Percentiles rank a stretch among this genome's conserved stretches.
phyloP scores from a whole-genome alignment of 192 early-diverging fungal genomes.

The Chytriomyces hyalinus region DNA sequence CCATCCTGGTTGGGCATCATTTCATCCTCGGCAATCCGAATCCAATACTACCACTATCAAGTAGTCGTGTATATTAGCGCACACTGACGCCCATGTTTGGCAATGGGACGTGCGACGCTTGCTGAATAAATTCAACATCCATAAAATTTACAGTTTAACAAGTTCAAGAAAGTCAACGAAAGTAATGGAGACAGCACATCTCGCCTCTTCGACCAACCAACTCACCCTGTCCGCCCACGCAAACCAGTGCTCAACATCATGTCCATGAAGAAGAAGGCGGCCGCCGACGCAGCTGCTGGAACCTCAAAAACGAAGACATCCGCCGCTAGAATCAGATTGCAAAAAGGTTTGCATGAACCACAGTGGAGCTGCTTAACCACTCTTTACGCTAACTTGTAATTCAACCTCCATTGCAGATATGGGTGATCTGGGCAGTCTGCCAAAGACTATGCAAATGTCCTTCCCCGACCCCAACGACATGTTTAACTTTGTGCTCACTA shows the following conservation, averaged over 20 bases:
- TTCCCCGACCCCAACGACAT: conserved; percentile 81
- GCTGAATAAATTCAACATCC: no score
- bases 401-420: conserved; percentile 65
- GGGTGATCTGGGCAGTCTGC: conserved; percentile 75
- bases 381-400: not conserved
- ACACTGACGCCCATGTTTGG: not conserved
- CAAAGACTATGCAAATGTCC: conserved; percentile 72
- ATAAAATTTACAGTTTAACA: no score
- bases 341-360: conserved; percentile 73
- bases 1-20: not conserved
- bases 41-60: not conserved
- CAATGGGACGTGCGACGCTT: not conserved
- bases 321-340: conserved; percentile 87
- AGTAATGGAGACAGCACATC: no score
- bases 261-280: conserved; percentile 80
- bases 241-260: conserved; percentile 80
- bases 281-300: conserved; percentile 57
- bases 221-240: not conserved
- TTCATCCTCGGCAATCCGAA: not conserved
- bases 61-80: not conserved
- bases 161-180: no score
- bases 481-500: conserved; percentile 80
- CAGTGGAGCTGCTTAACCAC: conserved; percentile 9
- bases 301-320: conserved; percentile 79
- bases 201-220: no score